Evolutionary conservation across 805 yeast species (phyloP).

Genomic region (Suhomyces emberorum): DNA sequence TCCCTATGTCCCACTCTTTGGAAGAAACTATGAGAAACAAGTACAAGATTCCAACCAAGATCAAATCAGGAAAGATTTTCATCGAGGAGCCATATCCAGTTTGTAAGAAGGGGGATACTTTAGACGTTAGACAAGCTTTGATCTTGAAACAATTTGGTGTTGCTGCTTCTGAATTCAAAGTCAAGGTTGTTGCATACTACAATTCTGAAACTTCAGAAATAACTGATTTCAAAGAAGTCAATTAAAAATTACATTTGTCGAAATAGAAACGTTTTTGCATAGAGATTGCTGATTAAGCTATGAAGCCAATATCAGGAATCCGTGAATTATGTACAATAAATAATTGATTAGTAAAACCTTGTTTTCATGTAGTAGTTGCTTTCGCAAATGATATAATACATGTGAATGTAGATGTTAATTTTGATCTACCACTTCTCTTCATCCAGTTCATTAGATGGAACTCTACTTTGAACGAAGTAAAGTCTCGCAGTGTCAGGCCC

Average conservation of each 20-base stretch:
- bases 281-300: no score
- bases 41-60: slow-evolving; percentile 86
- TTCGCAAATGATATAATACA: no score
- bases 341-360: no score
- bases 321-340: no score
- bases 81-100: slow-evolving; percentile 76
- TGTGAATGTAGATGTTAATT: no score
- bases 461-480: slow-evolving; percentile 71
- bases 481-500: slow-evolving; percentile 57
- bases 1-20: slow-evolving; percentile 93
- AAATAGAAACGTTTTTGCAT: no score
- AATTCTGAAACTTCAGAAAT: slow-evolving; percentile 51
- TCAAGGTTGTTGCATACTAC: slow-evolving; percentile 73
- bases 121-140: slow-evolving; percentile 89
- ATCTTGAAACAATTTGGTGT: slow-evolving; percentile 93
- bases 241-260: no score
- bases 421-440: slow-evolving; percentile 3
- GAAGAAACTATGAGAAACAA: slow-evolving; percentile 90
- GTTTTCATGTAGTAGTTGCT: no score
- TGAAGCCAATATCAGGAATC: no score
- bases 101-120: slow-evolving; percentile 70
- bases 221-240: slow-evolving; percentile 17
- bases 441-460: slow-evolving; percentile 12
- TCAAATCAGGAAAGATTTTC: slow-evolving; percentile 82
- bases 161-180: slow-evolving; percentile 88